Evolutionary conservation across 495 filamentous ascomycete genomes (phyloP).

Genomic region (Podospora bellae-mahoneyi): DNA sequence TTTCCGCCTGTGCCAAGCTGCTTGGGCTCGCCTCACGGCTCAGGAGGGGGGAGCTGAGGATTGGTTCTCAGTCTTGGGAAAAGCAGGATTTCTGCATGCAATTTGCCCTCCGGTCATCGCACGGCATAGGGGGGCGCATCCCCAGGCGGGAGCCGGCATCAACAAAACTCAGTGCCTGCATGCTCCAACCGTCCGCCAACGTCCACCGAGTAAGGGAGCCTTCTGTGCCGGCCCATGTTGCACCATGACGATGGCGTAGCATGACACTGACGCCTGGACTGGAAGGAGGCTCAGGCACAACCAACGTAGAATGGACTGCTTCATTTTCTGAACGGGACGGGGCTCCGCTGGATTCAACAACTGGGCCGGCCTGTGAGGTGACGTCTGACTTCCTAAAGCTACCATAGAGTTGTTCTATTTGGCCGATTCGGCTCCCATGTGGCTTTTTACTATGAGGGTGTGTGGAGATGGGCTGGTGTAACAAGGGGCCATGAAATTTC

Average conservation of each 20-base stretch:
- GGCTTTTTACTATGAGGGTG: background rate
- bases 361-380: background rate
- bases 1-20: background rate
- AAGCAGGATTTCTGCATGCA: conserved; percentile 9
- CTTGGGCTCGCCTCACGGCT: background rate
- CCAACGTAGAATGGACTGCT: background rate
- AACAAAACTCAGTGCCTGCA: background rate
- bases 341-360: background rate
- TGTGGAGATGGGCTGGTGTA: background rate
- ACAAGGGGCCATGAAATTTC: background rate
- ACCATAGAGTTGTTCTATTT: background rate
- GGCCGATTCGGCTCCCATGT: background rate
- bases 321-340: background rate
- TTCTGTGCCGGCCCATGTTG: background rate
- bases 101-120: background rate
- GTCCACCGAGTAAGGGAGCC: background rate
- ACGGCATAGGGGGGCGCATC: background rate
- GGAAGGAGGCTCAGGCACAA: background rate
- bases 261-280: background rate
- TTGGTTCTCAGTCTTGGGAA: background rate
- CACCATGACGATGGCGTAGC: background rate
- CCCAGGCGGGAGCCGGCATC: background rate
- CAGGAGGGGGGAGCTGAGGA: background rate
- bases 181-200: background rate
- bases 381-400: background rate